Percentiles rank a stretch among this genome's conserved stretches.
phyloP scores from a whole-genome alignment of 192 early-diverging fungal genomes.

The Coemansia biformis region DNA sequence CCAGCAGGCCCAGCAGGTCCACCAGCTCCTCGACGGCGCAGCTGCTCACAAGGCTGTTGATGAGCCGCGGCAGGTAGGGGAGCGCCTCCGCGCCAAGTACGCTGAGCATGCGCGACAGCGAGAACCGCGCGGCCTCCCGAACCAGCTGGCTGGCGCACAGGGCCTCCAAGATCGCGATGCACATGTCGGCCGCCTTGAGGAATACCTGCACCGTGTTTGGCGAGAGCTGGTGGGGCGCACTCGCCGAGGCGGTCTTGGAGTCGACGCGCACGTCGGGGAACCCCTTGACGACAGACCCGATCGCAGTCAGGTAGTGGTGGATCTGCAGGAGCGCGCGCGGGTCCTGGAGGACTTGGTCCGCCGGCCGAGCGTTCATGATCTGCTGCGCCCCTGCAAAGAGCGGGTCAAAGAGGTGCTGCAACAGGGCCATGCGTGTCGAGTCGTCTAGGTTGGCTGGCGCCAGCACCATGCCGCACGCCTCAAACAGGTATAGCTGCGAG shows the following conservation, averaged over 20 bases:
- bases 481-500: slow-evolving; percentile 85
- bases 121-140: slow-evolving; percentile 63
- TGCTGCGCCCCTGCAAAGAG: slow-evolving; percentile 72
- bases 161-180: slow-evolving; percentile 64
- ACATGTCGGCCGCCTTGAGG: slow-evolving; percentile 72
- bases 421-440: slow-evolving; percentile 62
- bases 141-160: slow-evolving; percentile 59
- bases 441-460: slow-evolving; percentile 65
- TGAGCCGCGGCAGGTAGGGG: slow-evolving; percentile 71
- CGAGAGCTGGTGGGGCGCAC: slow-evolving; percentile 37
- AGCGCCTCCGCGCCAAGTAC: slow-evolving; percentile 79
- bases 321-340: slow-evolving; percentile 65
- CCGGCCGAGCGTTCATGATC: slow-evolving; percentile 52
- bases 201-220: slow-evolving; percentile 56
- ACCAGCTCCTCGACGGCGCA: slow-evolving; percentile 72
- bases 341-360: slow-evolving; percentile 60
- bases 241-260: slow-evolving; percentile 26
- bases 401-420: slow-evolving; percentile 69
- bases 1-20: slow-evolving; percentile 83
- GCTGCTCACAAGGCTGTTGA: slow-evolving; percentile 70
- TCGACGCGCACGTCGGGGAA: slow-evolving; percentile 52
- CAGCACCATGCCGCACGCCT: slow-evolving; percentile 88
- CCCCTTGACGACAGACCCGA: slow-evolving; percentile 83
- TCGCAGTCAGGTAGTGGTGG: slow-evolving; percentile 76
- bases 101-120: slow-evolving; percentile 84